Evolutionary conservation across 441 rosid genomes (phyloP).

Genomic region (Gossypium lobatum): DNA sequence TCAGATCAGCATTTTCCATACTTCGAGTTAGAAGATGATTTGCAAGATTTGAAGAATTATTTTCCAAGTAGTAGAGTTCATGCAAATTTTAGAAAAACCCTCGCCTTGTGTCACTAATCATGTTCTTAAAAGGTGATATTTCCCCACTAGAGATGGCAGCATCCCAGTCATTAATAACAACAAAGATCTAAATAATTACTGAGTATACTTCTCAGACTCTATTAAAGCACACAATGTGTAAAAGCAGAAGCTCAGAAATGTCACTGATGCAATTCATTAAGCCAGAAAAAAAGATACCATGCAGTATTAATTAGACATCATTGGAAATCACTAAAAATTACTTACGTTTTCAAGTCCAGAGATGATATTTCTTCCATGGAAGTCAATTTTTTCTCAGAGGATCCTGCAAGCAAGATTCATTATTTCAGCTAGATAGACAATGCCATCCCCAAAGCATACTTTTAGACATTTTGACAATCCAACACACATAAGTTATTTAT

Average conservation of each 20-base stretch:
- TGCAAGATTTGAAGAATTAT: neutral
- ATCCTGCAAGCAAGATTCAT: conserved; percentile 40
- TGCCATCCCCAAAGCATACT: neutral
- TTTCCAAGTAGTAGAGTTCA: conserved; percentile 1
- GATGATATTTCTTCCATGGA: conserved; percentile 67
- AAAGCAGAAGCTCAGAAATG: neutral
- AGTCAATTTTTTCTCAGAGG: conserved; percentile 49
- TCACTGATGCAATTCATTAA: neutral
- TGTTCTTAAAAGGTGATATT: conserved; percentile 1
- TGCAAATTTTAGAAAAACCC: neutral
- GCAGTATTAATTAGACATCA: neutral
- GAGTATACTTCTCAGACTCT: neutral
- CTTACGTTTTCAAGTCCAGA: conserved; percentile 74
- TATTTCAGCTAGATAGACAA: neutral
- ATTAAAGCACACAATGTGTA: neutral
- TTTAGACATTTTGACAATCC: neutral
- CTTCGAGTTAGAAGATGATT: neutral
- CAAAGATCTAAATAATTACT: neutral
- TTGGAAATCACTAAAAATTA: neutral
- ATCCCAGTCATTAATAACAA: neutral
- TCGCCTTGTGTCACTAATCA: neutral
- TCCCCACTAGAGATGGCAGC: neutral
- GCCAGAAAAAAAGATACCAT: neutral
- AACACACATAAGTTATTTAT: neutral
- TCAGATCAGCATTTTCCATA: neutral